Evolutionary conservation across 805 yeast species (phyloP), one percentile per base, ranked within the genome.

Genomic region (Candida patagonica): DNA sequence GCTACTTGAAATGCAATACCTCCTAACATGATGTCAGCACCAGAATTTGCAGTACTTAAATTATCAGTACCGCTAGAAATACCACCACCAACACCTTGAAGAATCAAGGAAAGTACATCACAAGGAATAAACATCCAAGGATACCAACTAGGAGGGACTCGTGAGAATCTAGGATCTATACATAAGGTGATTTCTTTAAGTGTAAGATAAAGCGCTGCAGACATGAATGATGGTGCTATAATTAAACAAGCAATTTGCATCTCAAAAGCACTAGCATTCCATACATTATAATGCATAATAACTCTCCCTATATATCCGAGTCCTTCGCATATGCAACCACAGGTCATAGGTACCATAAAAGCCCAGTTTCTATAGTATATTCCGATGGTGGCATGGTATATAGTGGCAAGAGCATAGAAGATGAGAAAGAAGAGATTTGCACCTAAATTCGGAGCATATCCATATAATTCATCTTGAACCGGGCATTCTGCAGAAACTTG

Each of bases 11-110:
- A 68, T 0, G 78, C 80, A 36, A 87, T 66, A 6, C 95, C 95
- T 2, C 72, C 88, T 35, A 84, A 71, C 79, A 86, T 81, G 36
- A 80, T 57, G 53, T 76, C 66, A 1, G 81, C 67, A n/a, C 89
- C 89, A 0, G 41, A 44, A 2, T 31, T 49, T 1, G 72, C 52
- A 30, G 54, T 51, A 10, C 61, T 54, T 30, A 53, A 52, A 2
- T 39, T 37, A 6, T 57, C 45, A n/a, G n/a, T n/a, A 0, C 74
- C 66, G 29, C 81, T 77, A 2, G 86, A 83, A 32, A 72, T 59
- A 39, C 80, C 92, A 52, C 94, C 94, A 33, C 94, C 94, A 7
- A 63, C 68, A 2, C 78, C 88, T 60, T 84, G 95, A 16, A 84
- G 53, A 1, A 74, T 60, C 45, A 84, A 63, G 16, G 87, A 71